Evolutionary conservation across 345 rosid genomes (phyloP).

Genomic region (Carallia pectinifolia): DNA sequence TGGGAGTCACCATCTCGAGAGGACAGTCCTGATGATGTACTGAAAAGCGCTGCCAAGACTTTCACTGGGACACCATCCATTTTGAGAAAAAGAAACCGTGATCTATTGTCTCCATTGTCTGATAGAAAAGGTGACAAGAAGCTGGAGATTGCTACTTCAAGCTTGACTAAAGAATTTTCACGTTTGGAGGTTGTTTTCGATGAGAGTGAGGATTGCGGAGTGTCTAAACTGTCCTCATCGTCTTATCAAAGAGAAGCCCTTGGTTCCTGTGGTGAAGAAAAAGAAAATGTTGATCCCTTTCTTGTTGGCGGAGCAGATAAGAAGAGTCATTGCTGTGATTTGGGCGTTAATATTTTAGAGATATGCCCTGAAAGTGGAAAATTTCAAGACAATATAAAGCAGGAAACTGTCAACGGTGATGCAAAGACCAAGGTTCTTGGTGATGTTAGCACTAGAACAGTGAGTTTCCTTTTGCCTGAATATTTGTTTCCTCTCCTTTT

Average conservation of each 20-base stretch:
- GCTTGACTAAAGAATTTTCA: slow-evolving; percentile 70
- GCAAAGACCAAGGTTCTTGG: slow-evolving; percentile 35
- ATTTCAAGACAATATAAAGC: slow-evolving; percentile 27
- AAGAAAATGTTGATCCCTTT: slow-evolving; percentile 9
- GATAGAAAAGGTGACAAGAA: slow-evolving; percentile 72
- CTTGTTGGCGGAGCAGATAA: slow-evolving; percentile 29
- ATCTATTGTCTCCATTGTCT: slow-evolving; percentile 83
- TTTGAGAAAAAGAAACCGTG: slow-evolving; percentile 78
- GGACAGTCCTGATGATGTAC: slow-evolving; percentile 68
- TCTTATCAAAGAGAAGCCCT: slow-evolving; percentile 11
- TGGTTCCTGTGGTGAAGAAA: too few relatives aligned
- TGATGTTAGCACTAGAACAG: slow-evolving; percentile 23
- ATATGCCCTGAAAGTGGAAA: slow-evolving; percentile 25
- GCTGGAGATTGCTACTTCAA: slow-evolving; percentile 69
- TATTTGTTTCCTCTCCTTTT: not conserved
- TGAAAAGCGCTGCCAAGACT: slow-evolving; percentile 73
- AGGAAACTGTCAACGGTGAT: slow-evolving; percentile 29
- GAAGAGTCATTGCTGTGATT: slow-evolving; percentile 20
- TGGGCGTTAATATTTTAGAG: slow-evolving; percentile 24
- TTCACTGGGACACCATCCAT: slow-evolving; percentile 79
- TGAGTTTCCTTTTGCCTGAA: slow-evolving; percentile 29
- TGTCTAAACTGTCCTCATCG: slow-evolving; percentile 23
- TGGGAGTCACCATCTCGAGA: slow-evolving; percentile 88
- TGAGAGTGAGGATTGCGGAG: slow-evolving; percentile 38
- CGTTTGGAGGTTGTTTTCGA: slow-evolving; percentile 79